These are phyloP conservation scores for Polyporus arcularius DNA, from an alignment of 768 basidiomycete species.

Conservation along the genomic window DNA sequence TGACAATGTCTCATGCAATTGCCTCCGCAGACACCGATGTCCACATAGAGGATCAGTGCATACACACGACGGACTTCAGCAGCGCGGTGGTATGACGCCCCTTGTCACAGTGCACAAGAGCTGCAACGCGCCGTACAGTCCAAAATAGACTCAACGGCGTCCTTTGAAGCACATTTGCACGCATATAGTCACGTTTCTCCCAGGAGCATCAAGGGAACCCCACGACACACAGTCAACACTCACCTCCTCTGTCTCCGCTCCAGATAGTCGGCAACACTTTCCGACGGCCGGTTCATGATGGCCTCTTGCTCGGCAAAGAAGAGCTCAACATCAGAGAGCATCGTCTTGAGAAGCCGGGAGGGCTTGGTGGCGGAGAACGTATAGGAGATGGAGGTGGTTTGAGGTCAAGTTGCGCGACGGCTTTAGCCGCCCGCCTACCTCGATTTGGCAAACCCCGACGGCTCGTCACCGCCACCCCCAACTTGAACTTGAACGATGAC, in stretches of 20 bases:
- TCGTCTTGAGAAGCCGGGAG: not conserved
- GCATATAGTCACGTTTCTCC: too few species aligned
- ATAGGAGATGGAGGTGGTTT: not conserved
- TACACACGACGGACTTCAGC: too few species aligned
- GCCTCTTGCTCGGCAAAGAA: conserved; percentile 59
- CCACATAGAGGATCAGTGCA: too few species aligned
- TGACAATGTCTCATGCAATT: too few species aligned
- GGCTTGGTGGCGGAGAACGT: not conserved
- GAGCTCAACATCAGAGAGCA: conserved; percentile 32
- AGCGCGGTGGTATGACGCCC: too few species aligned
- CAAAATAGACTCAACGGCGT: too few species aligned
- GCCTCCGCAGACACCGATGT: too few species aligned
- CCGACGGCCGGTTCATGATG: conserved; percentile 54
- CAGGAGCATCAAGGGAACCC: too few species aligned
- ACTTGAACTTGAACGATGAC: not conserved
- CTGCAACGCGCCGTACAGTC: too few species aligned
- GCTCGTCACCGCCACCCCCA: not conserved
- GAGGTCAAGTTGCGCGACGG: not conserved
- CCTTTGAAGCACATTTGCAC: too few species aligned
- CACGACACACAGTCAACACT: not conserved
- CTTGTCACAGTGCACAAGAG: too few species aligned
- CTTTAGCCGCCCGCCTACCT: not conserved
- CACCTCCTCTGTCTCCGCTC: conserved; percentile 13
- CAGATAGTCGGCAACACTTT: conserved; percentile 53
- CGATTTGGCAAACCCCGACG: not conserved